Base-by-base conservation (phyloP, 2,329 filamentous ascomycete species). In the Cladobotryum protrusum region DNA sequence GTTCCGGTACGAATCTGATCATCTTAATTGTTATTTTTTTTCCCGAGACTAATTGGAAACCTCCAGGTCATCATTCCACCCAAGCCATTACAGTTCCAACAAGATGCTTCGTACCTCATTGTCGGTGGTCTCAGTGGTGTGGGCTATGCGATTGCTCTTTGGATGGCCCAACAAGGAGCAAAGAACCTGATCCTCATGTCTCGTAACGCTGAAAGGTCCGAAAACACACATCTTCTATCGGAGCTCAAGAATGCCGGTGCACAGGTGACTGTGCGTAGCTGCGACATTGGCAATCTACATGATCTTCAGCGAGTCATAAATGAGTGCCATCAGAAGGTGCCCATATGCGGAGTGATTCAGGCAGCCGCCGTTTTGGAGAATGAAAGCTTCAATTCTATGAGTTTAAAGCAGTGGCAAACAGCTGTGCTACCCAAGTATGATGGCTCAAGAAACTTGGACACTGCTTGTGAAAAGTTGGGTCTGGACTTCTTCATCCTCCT, bases 401-500 rank as follows among this genome's bases (percentile, higher is more conserved):
- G 12, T 13, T 15, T 15, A 2, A 15, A 41, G 37, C 13, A 41
- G 17, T 41, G 37, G 37, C 37, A 41, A 41, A 15, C 14, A 14
- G 37, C 37, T 14, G 11, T 18, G 9, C 13, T 11, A 9, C 37
- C 37, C 12, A 41, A 41, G 37, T n/a, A 15, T 9, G 14, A 41
- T 15, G 37, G 37, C 17, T 15, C 37, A 9, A 41, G 15, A 17
- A 41, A 41, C 37, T 15, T 41, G 2, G 37, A 41, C 17, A 35
- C 33, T 35, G 33, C n/a, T 35, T 35, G 11, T 35, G 11, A 35
- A 14, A 14, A 35, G 33, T 35, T 11, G 1, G 37, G 15, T 13
- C 43, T 67, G 3, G 63, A 68, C 53, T 71, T 74, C 56, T 72
- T 68, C 53, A 41, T 65, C 37, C 51, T 65, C 48, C 53, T 66